Conservation (phyloP, 805 yeast species). For the Saturnispora sanitii region DNA sequence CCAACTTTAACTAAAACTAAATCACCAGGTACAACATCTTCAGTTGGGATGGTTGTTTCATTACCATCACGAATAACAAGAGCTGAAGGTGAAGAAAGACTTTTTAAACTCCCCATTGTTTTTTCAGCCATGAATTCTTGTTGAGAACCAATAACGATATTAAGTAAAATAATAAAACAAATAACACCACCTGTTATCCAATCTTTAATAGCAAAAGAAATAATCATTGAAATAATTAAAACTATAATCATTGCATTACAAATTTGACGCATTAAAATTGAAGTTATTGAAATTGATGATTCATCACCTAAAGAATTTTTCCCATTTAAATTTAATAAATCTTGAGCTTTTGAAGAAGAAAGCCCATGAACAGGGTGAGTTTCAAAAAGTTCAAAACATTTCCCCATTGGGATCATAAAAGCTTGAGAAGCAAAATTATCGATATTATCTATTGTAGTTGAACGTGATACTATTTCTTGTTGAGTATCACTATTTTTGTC, state of each 20-base stretch:
- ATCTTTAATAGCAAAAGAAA: slow-evolving; percentile 63
- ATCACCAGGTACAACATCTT: slow-evolving; percentile 67
- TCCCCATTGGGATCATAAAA: slow-evolving; percentile 16
- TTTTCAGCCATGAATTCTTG: slow-evolving; percentile 71
- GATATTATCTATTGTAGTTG: slow-evolving; percentile 3
- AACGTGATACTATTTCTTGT: slow-evolving; percentile 6
- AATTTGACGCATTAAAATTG: slow-evolving; percentile 54
- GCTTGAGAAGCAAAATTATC: slow-evolving; percentile 9
- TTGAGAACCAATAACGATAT: slow-evolving; percentile 55
- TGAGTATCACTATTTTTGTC: slow-evolving; percentile 10
- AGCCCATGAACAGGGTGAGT: slow-evolving; percentile 44
- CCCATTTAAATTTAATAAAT: slow-evolving; percentile 35
- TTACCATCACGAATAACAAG: slow-evolving; percentile 53
- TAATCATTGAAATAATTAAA: slow-evolving; percentile 55
- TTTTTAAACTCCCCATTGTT: slow-evolving; percentile 65
- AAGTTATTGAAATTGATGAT: slow-evolving; percentile 40
- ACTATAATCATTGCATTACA: slow-evolving; percentile 76
- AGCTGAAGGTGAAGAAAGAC: slow-evolving; percentile 64
- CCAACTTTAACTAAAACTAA: slow-evolving; percentile 54
- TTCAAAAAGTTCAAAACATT: slow-evolving; percentile 15
- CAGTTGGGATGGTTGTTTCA: slow-evolving; percentile 47
- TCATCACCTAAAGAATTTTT: slow-evolving; percentile 54
- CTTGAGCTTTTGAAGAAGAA: slow-evolving; percentile 25
- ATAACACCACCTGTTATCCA: slow-evolving; percentile 82
- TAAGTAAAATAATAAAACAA: slow-evolving; percentile 53